Conservation (phyloP, 2,329 filamentous ascomycete species). For the Ceratocystis diversiconidia region DNA sequence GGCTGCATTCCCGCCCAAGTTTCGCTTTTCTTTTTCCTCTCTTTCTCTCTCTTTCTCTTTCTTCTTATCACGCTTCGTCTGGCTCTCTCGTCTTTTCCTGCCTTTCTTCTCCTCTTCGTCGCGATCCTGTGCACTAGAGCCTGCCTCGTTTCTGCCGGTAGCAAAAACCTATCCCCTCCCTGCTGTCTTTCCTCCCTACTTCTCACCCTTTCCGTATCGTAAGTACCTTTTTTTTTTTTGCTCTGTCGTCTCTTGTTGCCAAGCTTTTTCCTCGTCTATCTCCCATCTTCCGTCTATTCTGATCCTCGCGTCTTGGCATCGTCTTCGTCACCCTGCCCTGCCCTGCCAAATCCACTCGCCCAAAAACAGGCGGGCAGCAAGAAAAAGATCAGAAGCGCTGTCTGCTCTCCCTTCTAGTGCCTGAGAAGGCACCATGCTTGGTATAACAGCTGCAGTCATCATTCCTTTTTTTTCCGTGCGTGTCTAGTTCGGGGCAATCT, state of each 20-base stretch:
- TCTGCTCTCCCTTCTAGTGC: neutral
- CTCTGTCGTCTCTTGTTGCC: neutral
- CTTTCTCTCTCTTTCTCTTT: neutral
- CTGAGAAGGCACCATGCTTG: neutral
- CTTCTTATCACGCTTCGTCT: constrained; percentile 2
- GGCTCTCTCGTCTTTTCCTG: neutral
- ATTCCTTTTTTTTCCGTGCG: neutral
- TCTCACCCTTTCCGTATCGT: neutral
- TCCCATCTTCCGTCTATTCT: neutral
- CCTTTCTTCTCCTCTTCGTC: neutral
- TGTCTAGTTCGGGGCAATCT: neutral
- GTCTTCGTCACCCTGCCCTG: neutral
- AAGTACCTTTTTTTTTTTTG: neutral
- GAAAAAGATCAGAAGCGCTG: neutral
- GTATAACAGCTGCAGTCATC: neutral
- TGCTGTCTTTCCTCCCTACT: neutral
- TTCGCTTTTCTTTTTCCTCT: neutral
- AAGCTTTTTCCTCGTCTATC: neutral
- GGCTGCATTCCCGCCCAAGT: neutral
- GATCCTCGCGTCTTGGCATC: constrained; percentile 1
- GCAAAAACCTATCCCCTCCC: too few relatives aligned
- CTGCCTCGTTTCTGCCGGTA: too few relatives aligned
- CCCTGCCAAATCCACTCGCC: neutral
- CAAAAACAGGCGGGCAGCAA: neutral
- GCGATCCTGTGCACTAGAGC: too few relatives aligned